Evolutionary conservation across 129 eudicot species (phyloP), one percentile per base, ranked within the genome.

Genomic region (Saposhnikovia divaricata): DNA sequence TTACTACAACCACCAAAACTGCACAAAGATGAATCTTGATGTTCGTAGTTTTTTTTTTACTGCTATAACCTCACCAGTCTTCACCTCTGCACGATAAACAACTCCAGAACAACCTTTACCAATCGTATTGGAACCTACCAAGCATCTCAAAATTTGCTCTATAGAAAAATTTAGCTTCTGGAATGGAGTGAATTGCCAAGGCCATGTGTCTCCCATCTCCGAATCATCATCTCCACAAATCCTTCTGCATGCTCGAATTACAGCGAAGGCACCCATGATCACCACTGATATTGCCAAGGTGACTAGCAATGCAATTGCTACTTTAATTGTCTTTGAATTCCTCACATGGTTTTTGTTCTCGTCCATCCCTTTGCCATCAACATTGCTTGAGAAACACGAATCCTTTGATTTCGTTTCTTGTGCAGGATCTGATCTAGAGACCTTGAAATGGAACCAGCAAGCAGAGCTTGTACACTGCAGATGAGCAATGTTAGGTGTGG

Each of bases 401-500:
- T 88, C 38, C 68, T 45, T 74, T n/a, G 21, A 46, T 75, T 59
- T 45, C 37, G 40, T 46, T 40, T 72, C 66, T 73, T 61, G 78
- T 72, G 77, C 86, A 96, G 99, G 90, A 74, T 96, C 99, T 3
- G 99, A 96, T 82, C 99, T 98, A 9, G 99, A 96, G 86, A 88
- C 91, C 76, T 86, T 96, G 88, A 96, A 48, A 81, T 96, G 99
- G 99, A 89, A 85, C 83, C 85, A 61, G 72, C 99, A 96, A 81
- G 84, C 99, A 47, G 99, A 96, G 89, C 40, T 96, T 37, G 99
- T 96, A 9, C 99, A 96, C 87, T 87, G 93, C 93, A 70, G 99
- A 82, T 96, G 99, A 98, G 99, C 99, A 63, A 96, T 96, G 99
- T 82, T 96, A 37, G 99, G 99, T 12, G 99, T 98, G 4, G 99